These are phyloP conservation scores for Trichoderma asperelloides DNA, from an alignment of 495 filamentous ascomycete species.

Conservation along the genomic window DNA sequence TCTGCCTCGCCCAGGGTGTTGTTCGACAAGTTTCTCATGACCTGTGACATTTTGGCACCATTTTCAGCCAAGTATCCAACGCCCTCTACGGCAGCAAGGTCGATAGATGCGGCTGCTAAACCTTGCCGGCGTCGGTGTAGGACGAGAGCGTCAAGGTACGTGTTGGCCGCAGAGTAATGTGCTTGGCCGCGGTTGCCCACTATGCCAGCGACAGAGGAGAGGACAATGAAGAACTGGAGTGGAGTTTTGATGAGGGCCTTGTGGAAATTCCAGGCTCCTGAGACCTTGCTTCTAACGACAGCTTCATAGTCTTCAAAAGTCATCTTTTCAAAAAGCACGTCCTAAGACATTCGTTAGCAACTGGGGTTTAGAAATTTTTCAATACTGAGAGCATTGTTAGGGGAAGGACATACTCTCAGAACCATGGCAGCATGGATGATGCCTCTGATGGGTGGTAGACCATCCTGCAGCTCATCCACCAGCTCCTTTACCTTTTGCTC, in stretches of 20 bases:
- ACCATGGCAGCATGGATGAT: conserved; percentile 48
- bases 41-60: conserved; percentile 20
- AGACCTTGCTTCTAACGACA: conserved; percentile 35
- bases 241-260: conserved; percentile 23
- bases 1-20: conserved; percentile 29
- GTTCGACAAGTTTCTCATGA: conserved; percentile 26
- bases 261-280: conserved; percentile 43
- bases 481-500: conserved; percentile 29
- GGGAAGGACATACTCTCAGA: conserved; percentile 33
- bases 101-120: conserved; percentile 29
- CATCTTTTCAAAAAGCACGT: conserved; percentile 45
- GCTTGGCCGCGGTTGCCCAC: conserved; percentile 40
- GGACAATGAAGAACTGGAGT: conserved; percentile 47
- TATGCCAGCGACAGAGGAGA: conserved; percentile 42
- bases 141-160: conserved; percentile 34
- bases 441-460: conserved; percentile 36
- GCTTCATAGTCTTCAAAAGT: conserved; percentile 31
- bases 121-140: conserved; percentile 30
- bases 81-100: conserved; percentile 40
- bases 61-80: conserved; percentile 32
- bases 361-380: no score
- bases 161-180: conserved; percentile 48
- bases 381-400: no score
- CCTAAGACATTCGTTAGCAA: conserved; percentile 28
- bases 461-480: conserved; percentile 24